Conservation (phyloP, 2,329 filamentous ascomycete species). For the Xylaria sp. region DNA sequence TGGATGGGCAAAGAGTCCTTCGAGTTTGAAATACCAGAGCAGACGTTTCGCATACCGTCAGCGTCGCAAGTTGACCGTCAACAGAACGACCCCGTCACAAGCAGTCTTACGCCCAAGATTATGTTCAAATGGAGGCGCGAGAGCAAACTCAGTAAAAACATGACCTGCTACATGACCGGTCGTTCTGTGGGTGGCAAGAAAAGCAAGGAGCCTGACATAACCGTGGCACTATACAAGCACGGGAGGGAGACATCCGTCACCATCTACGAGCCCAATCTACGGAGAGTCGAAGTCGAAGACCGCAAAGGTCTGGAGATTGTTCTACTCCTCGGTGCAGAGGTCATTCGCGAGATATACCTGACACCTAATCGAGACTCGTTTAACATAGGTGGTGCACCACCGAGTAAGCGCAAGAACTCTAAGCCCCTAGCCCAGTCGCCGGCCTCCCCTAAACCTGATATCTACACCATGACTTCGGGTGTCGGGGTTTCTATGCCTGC, state of each 20-base stretch:
- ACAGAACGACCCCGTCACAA: slow-evolving; percentile 66
- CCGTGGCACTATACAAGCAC: slow-evolving; percentile 85
- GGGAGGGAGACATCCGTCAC: slow-evolving; percentile 75
- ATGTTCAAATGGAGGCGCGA: slow-evolving; percentile 92
- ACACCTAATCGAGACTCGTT: slow-evolving; percentile 78
- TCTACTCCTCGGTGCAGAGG: slow-evolving; percentile 71
- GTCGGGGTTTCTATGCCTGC: slow-evolving; percentile 57
- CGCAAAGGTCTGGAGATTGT: slow-evolving; percentile 91
- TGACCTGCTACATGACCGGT: slow-evolving; percentile 88
- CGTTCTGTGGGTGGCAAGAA: slow-evolving; percentile 78
- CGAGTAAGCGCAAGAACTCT: slow-evolving; percentile 57
- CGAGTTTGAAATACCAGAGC: slow-evolving; percentile 92
- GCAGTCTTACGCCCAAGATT: slow-evolving; percentile 75
- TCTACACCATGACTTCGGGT: slow-evolving; percentile 56
- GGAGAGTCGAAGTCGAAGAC: slow-evolving; percentile 91
- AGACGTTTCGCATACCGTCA: slow-evolving; percentile 84
- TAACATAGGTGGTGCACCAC: slow-evolving; percentile 69
- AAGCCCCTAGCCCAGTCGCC: slow-evolving; percentile 50
- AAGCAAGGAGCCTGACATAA: slow-evolving; percentile 94
- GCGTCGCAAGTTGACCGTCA: slow-evolving; percentile 81
- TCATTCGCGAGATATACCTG: slow-evolving; percentile 74
- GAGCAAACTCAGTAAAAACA: slow-evolving; percentile 84
- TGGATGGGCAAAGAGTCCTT: slow-evolving; percentile 86
- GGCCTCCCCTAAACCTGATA: slow-evolving; percentile 42
- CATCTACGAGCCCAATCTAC: slow-evolving; percentile 92